Evolutionary conservation across 2,329 filamentous ascomycete genomes (phyloP).

Genomic region (Coleophoma crateriformis): DNA sequence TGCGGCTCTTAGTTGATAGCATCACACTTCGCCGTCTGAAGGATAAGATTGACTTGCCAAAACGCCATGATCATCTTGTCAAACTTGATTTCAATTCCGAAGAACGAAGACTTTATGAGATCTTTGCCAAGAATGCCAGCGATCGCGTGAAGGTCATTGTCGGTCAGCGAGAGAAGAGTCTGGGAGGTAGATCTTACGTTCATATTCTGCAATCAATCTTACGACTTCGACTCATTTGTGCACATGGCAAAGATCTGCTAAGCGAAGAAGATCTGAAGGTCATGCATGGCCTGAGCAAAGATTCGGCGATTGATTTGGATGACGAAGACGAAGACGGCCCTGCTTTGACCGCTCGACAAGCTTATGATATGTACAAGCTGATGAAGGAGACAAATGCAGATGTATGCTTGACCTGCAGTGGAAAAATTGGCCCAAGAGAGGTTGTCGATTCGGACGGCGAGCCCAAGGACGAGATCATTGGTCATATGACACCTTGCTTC

Average conservation of each 20-base stretch:
- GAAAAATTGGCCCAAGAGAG: constrained; percentile 53
- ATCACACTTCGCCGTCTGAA: constrained; percentile 89
- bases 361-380: constrained; percentile 79
- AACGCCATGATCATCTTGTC: constrained; percentile 66
- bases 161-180: constrained; percentile 54
- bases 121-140: constrained; percentile 77
- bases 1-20: constrained; percentile 88
- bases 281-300: constrained; percentile 74
- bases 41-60: constrained; percentile 80
- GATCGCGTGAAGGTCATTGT: constrained; percentile 75
- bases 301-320: constrained; percentile 84
- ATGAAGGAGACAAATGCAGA: constrained; percentile 80
- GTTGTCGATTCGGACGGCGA: constrained; percentile 51
- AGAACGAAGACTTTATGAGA: constrained; percentile 74
- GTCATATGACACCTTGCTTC: constrained; percentile 80
- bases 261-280: constrained; percentile 76
- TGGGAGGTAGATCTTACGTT: constrained; percentile 85
- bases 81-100: constrained; percentile 69
- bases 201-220: constrained; percentile 90
- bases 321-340: constrained; percentile 51
- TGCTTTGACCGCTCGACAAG: constrained; percentile 61
- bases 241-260: constrained; percentile 88
- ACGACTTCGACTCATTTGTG: constrained; percentile 83
- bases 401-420: constrained; percentile 64
- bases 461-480: constrained; percentile 57